A percentile compares a stretch with the other conserved stretches of the same genome.
phyloP scores from a whole-genome alignment of 139 green algal genomes.

The Tetradesmus obliquus region DNA sequence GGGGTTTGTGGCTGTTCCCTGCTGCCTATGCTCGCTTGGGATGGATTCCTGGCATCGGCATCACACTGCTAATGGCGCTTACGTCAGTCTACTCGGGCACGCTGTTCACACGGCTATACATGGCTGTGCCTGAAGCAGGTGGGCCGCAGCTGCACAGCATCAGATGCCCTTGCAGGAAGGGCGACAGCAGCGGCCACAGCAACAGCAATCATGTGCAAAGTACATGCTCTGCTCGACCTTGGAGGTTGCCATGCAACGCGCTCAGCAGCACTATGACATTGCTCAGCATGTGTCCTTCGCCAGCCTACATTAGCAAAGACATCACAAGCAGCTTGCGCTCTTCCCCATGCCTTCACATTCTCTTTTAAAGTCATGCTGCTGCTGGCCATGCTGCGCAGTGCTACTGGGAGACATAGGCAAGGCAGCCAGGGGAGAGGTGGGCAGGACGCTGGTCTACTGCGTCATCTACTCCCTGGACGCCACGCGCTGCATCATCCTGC shows the following conservation, averaged over 20 bases:
- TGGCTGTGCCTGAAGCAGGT: conserved; percentile 40
- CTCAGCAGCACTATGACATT: no score
- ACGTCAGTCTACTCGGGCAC: conserved; percentile 47
- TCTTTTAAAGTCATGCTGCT: not conserved
- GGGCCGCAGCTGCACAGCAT: not conserved
- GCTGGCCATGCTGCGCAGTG: conserved; percentile 35
- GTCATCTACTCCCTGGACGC: conserved; percentile 67
- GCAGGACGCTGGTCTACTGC: conserved; percentile 51
- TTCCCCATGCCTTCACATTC: not conserved
- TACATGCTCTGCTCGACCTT: no score
- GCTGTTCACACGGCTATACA: conserved; percentile 53
- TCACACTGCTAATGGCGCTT: conserved; percentile 22
- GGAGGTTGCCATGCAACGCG: not conserved
- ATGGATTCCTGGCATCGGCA: conserved; percentile 33
- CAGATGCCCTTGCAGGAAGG: not conserved
- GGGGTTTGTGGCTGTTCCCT: conserved; percentile 58
- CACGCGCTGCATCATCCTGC: conserved; percentile 70
- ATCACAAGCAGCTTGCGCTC: no score
- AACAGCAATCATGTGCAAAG: not conserved
- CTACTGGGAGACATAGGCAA: conserved; percentile 66
- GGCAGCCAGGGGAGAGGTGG: conserved; percentile 47
- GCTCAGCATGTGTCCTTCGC: no score
- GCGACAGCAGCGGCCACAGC: not conserved
- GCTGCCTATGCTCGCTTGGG: conserved; percentile 50
- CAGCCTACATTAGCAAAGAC: no score